A percentile compares a stretch with the other conserved stretches of the same genome.
Conservation (phyloP, 2,329 filamentous ascomycete genomes). For the Phyllosticta capitalensis region DNA sequence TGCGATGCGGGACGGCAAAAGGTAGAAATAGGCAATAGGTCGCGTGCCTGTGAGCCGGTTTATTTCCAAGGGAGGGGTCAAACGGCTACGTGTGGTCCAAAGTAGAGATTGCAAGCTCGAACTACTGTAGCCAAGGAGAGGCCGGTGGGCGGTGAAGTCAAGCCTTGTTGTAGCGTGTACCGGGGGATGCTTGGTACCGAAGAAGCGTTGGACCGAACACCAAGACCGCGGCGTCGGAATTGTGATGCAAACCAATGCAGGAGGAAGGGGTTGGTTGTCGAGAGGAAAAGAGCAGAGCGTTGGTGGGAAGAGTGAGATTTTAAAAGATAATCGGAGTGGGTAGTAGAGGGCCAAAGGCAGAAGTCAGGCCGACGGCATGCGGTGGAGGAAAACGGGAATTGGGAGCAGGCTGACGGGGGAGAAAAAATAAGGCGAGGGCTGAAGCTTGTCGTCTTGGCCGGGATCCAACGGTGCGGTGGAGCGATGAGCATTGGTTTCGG, state of each 20-base stretch:
- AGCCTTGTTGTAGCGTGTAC: background rate
- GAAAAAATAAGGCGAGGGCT: background rate
- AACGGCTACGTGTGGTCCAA: background rate
- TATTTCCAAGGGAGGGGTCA: background rate
- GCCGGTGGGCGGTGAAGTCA: background rate
- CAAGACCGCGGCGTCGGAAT: background rate
- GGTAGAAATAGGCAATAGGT: background rate
- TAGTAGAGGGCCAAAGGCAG: background rate
- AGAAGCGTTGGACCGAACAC: background rate
- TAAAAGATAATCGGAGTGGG: background rate
- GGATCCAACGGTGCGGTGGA: constrained; percentile 7
- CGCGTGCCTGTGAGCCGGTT: background rate
- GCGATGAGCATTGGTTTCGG: constrained; percentile 3
- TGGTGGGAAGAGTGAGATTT: background rate
- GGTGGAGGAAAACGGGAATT: background rate
- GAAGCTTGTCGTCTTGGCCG: constrained; percentile 6
- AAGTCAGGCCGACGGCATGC: background rate
- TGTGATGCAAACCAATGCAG: background rate
- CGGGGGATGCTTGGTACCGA: background rate
- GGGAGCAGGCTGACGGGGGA: background rate
- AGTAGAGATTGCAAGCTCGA: background rate
- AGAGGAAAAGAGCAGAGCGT: background rate
- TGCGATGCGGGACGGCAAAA: background rate
- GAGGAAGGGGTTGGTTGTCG: background rate
- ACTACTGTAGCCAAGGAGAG: background rate